Percentiles rank a stretch among this genome's conserved stretches.
Evolutionary conservation across 768 basidiomycete species (phyloP).

Genomic region (Lactarius deliciosus): DNA sequence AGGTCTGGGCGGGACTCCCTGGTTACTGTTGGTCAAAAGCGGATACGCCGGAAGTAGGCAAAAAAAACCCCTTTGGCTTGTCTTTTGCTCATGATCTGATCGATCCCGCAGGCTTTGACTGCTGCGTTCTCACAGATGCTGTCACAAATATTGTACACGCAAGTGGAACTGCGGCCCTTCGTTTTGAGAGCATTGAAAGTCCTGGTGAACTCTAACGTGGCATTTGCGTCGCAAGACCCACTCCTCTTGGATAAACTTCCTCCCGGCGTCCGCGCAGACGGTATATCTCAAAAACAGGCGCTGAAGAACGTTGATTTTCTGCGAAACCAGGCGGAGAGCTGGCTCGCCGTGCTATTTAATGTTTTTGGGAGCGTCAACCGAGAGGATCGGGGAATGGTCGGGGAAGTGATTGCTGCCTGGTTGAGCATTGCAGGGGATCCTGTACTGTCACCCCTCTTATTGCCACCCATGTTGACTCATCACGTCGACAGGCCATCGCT

Average conservation of each 20-base stretch:
- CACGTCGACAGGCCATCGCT: slow-evolving; percentile 57
- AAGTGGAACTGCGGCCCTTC: slow-evolving; percentile 77
- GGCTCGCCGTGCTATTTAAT: slow-evolving; percentile 95
- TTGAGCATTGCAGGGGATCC: slow-evolving; percentile 69
- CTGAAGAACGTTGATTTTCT: slow-evolving; percentile 68
- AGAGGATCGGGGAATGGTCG: slow-evolving; percentile 72
- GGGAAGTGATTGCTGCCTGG: slow-evolving; percentile 89
- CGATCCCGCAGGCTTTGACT: slow-evolving; percentile 59
- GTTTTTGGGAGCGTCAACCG: slow-evolving; percentile 86
- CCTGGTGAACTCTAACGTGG: slow-evolving; percentile 77
- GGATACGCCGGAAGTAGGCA: slow-evolving; percentile 68
- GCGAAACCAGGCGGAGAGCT: slow-evolving; percentile 79
- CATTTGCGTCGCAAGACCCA: slow-evolving; percentile 45
- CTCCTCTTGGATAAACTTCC: slow-evolving; percentile 34
- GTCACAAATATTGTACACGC: slow-evolving; percentile 89
- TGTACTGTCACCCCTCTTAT: slow-evolving; percentile 5
- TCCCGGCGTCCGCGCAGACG: slow-evolving; percentile 34
- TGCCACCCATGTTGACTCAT: not conserved
- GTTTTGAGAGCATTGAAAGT: slow-evolving; percentile 79
- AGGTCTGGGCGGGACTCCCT: slow-evolving; percentile 89
- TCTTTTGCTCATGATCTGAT: not conserved
- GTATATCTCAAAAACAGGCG: slow-evolving; percentile 59
- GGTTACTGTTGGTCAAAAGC: slow-evolving; percentile 84
- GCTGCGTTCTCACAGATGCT: slow-evolving; percentile 83
- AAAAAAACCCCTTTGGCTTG: not conserved